Base-by-base conservation (phyloP, 2,329 filamentous ascomycete species). In the Fusarium oxysporum region DNA sequence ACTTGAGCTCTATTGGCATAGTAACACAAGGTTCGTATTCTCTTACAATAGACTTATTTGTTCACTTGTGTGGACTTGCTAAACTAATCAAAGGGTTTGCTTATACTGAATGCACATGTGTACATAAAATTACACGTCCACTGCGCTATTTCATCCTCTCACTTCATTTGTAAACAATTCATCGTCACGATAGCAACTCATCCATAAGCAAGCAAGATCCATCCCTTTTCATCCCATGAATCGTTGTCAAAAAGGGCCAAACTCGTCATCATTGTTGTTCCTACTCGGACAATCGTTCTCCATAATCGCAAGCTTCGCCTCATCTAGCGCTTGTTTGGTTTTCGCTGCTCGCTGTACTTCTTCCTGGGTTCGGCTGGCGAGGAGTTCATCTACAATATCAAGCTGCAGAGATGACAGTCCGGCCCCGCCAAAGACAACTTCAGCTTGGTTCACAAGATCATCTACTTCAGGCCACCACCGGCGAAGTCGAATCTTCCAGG, bases 401-500 rank as follows among this genome's bases (percentile, higher is more conserved):
- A 77, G 63, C 51, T 78, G 74, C 14, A 69, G 71, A 10, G 50
- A n/a, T 6, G 62, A 65, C 2, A 78, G 50, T 9, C 69, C 61
- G 7, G 63, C 43, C 50, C 66, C 65, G n/a, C 69, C 58, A 12
- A 19, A 19, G 2, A 40, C 53, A 2, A 25, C 28, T 12, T 66
- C 53, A 8, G 61, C 30, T 13, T 71, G n/a, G 8, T 67, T 48
- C 13, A 68, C 65, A 3, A 77, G 35, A 21, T 70, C 58, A 5
- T 66, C 53, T 21, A 77, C 19, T 21, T 65, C 37, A 8, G 64
- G 48, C 76, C 76, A 78, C 62, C 69, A 61, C 19, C 63, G 60
- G 33, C 71, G 76, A 28, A 77, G 38, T 53, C 65, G 66, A 69
- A 78, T 67, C 55, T 77, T 79, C 73, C 59, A 77, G 32, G 71